Evolutionary conservation across 805 yeast genomes (phyloP).

Genomic region (Candida silvicultrix): DNA sequence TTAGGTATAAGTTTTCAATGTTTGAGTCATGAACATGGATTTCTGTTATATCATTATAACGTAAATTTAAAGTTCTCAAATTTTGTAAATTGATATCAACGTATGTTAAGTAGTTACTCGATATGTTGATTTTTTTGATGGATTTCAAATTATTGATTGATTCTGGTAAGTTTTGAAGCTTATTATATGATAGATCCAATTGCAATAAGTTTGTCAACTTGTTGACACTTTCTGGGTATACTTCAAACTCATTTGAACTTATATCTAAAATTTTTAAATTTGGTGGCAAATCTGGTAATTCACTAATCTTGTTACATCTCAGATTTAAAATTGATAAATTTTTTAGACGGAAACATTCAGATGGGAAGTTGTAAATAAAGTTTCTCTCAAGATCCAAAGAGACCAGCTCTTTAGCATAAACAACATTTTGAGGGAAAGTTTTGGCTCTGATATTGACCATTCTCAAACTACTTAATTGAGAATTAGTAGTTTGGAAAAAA

Average conservation of each 20-base stretch:
- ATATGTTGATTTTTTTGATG: constrained; percentile 63
- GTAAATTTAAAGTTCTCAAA: constrained; percentile 67
- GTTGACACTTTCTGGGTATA: constrained; percentile 61
- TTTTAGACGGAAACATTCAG: constrained; percentile 44
- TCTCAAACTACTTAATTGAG: constrained; percentile 58
- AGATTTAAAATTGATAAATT: constrained; percentile 55
- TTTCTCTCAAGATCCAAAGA: constrained; percentile 74
- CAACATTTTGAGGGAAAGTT: constrained; percentile 65
- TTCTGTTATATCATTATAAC: constrained; percentile 55
- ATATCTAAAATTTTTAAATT: constrained; percentile 58
- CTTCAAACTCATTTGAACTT: constrained; percentile 67
- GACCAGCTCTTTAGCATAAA: constrained; percentile 61
- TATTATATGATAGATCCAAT: constrained; percentile 79
- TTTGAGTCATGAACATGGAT: constrained; percentile 38
- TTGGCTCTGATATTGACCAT: constrained; percentile 71
- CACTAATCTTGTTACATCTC: constrained; percentile 67
- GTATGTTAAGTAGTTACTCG: constrained; percentile 55
- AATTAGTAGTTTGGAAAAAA: constrained; percentile 72
- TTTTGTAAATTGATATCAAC: constrained; percentile 38
- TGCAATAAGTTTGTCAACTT: constrained; percentile 52
- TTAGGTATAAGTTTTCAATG: constrained; percentile 64
- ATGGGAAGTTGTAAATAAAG: constrained; percentile 58
- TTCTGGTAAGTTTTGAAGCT: constrained; percentile 53
- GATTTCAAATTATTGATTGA: constrained; percentile 52
- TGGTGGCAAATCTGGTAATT: constrained; percentile 53